Conservation (phyloP, 1,284 basidiomycete genomes). For the Leccinum angustisporum region DNA sequence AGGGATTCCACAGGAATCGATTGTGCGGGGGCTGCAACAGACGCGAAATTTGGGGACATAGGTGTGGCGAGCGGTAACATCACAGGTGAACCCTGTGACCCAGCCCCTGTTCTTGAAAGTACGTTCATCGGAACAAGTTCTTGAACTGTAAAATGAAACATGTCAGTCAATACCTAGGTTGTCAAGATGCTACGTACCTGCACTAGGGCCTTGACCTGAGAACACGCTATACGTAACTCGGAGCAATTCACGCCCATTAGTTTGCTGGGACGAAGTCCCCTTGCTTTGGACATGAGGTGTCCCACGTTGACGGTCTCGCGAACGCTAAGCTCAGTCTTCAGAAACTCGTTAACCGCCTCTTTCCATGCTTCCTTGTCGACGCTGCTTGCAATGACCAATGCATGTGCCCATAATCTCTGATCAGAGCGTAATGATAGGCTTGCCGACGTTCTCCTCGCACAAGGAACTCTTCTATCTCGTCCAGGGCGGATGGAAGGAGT, state of each 20-base stretch:
- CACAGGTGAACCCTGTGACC: conserved; percentile 42
- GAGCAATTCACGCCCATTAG: conserved; percentile 67
- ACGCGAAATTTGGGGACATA: conserved; percentile 62
- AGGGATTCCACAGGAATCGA: conserved; percentile 57
- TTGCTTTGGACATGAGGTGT: conserved; percentile 19
- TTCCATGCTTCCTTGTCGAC: conserved; percentile 94
- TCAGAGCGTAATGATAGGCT: conserved; percentile 90
- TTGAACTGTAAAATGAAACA: conserved; percentile 54
- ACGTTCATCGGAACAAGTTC: conserved; percentile 68
- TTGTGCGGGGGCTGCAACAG: conserved; percentile 40
- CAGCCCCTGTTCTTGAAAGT: conserved; percentile 39
- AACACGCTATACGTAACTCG: conserved; percentile 85
- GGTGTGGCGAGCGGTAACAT: conserved; percentile 50
- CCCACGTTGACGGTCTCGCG: conserved; percentile 30
- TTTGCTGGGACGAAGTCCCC: conserved; percentile 16
- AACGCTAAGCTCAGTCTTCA: conserved; percentile 73
- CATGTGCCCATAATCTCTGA: conserved; percentile 92
- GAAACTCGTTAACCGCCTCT: conserved; percentile 85
- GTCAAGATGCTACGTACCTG: conserved; percentile 50
- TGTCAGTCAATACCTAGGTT: conserved; percentile 1
- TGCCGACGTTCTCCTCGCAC: conserved; percentile 82
- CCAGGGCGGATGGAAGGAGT: conserved; percentile 62
- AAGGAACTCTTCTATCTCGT: conserved; percentile 78
- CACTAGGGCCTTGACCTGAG: conserved; percentile 77
- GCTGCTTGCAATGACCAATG: conserved; percentile 91